phyloP scores from a whole-genome alignment of 2,329 filamentous ascomycete species.

The Botrytis pseudocinerea region DNA sequence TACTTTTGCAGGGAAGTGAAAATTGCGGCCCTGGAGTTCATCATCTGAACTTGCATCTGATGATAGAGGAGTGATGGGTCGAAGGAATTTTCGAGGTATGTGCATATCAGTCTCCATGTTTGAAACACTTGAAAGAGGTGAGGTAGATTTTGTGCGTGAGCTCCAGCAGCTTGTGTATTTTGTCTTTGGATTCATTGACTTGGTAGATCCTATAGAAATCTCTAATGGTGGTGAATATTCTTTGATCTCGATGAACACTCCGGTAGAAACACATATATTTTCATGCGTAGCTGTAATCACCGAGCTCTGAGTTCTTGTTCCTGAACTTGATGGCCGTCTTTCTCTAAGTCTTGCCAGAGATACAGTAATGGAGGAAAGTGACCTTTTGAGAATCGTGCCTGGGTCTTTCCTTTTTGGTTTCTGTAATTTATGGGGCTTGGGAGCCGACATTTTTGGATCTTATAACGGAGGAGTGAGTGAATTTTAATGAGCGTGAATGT shows the following conservation, averaged over 20 bases:
- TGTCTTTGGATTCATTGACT: background rate
- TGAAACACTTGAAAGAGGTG: too few species aligned
- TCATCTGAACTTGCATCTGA: background rate
- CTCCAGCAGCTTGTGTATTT: rapidly evolving
- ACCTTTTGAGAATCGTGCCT: background rate
- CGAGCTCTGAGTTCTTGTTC: background rate
- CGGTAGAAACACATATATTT: background rate
- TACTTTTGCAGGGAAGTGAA: background rate
- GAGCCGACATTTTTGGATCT: background rate
- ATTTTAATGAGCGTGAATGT: background rate
- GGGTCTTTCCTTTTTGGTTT: background rate
- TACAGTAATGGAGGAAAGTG: background rate
- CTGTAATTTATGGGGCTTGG: background rate
- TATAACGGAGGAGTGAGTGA: background rate
- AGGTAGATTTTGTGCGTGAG: too few species aligned
- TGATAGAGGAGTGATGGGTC: background rate
- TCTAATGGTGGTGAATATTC: background rate
- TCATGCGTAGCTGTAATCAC: background rate
- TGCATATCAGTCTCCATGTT: background rate
- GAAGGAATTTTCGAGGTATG: too few species aligned
- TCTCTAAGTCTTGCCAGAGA: background rate
- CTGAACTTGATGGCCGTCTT: background rate
- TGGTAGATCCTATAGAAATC: too few species aligned
- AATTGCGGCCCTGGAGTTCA: rapidly evolving
- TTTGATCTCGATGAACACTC: background rate